Evolutionary conservation across 306 rosid genomes (phyloP), one percentile per base, ranked within the genome.

Genomic region (Hylodesmum podocarpum): DNA sequence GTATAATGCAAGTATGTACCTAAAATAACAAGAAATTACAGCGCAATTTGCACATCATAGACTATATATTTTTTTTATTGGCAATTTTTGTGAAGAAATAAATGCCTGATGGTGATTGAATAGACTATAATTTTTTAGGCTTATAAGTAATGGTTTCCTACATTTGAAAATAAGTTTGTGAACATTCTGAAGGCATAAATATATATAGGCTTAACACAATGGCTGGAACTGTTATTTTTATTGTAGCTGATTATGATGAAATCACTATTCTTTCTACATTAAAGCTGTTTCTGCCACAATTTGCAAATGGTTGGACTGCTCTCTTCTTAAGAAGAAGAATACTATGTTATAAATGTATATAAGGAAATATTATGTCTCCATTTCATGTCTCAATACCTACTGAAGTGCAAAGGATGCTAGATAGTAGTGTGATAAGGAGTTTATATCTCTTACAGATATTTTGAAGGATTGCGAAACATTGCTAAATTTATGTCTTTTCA

Each of bases 191-290:
- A 34, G 13, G 46, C 12, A 16, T 18, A 41, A 16, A 13, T 43
- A 3, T 55, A 41, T 77, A 6, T 24, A 41, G 66, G 69, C 47
- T 77, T 14, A 19, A 44, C 34, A 46, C 5, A 41, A 36, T 55
- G 78, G n/a, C 44, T 28, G 14, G 36, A 29, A 55, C 36, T 61
- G 3, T 21, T 70, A 70, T 18, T 36, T 70, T 49, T n/a, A 50
- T 70, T 5, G 31, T 70, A 36, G 67, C 40, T 70, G 57, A 46
- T 78, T 70, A n/a, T 70, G 59, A 53, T 66, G 39, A 43, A 41
- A 28, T 25, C 8, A 4, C 27, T 57, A 3, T 58, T 44, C 19
- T 24, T 53, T 46, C 18, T 15, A 11, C 69, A 55, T 70, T 59
- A 9, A 49, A 70, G 70, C 27, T 61, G 34, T 34, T 70, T 61